These are phyloP conservation scores for Leptographium flavum DNA, from an alignment of 2,329 filamentous ascomycete genomes.

Conservation along the genomic window DNA sequence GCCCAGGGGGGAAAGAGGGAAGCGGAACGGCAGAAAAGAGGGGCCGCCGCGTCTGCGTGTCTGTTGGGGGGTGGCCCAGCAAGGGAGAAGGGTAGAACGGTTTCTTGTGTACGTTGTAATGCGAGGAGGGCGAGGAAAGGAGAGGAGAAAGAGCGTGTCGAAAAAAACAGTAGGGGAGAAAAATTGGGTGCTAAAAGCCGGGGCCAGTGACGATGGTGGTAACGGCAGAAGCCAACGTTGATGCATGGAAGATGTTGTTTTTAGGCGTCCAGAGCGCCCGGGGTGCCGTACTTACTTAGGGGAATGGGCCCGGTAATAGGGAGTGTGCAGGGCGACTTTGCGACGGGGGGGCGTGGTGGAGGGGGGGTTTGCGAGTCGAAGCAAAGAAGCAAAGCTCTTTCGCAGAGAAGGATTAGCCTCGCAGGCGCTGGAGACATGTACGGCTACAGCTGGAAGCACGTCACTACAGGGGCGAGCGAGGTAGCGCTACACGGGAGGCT, in stretches of 20 bases:
- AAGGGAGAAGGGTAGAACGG: neutral
- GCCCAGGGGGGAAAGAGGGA: neutral
- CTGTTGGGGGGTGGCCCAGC: neutral
- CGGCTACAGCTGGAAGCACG: neutral
- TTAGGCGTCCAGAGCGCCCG: conserved; percentile 1
- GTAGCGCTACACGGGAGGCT: neutral
- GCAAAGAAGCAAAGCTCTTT: neutral
- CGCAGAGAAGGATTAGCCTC: neutral
- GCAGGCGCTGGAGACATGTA: neutral
- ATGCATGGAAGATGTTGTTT: conserved; percentile 3
- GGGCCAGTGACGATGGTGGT: conserved; percentile 3
- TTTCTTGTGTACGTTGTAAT: neutral
- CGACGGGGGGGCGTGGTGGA: neutral
- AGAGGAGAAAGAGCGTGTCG: neutral
- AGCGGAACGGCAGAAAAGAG: neutral
- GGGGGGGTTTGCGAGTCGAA: neutral
- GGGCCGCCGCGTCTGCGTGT: neutral
- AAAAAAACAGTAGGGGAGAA: conserved; percentile 5
- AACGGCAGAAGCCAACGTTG: conserved; percentile 1
- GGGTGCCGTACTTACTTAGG: neutral
- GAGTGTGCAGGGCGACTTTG: neutral
- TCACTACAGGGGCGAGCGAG: neutral
- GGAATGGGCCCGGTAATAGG: conserved; percentile 1
- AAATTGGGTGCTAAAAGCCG: conserved; percentile 1
- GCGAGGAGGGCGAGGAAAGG: neutral